Conservation (phyloP, 192 early-diverging fungal genomes). For the Podila horticola region DNA sequence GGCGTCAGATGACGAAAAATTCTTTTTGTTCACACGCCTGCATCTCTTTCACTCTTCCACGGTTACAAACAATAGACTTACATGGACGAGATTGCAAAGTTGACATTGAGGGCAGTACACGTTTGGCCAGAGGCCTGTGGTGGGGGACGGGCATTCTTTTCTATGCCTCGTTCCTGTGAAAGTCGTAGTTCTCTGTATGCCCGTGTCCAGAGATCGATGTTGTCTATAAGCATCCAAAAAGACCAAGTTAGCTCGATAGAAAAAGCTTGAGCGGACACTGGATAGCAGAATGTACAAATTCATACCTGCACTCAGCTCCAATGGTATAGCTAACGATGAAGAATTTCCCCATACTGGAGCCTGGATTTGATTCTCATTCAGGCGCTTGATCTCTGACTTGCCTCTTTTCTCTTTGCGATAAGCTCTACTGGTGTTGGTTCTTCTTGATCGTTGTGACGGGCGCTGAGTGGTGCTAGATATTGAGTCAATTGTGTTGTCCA, state of each 20-base stretch:
- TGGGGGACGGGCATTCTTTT: not conserved
- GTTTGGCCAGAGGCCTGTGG: not conserved
- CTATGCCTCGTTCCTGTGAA: conserved; percentile 11
- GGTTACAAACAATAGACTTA: not conserved
- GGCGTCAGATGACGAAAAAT: conserved; percentile 4
- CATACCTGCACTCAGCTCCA: no score
- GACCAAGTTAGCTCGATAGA: not conserved
- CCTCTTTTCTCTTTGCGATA: not conserved
- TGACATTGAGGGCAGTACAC: conserved; percentile 6
- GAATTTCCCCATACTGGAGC: no score
- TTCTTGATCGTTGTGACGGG: not conserved
- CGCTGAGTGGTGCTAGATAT: not conserved
- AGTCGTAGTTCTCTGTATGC: conserved; percentile 15
- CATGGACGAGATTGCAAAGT: not conserved
- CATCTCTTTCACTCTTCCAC: not conserved
- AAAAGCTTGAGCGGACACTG: not conserved
- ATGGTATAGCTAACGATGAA: no score
- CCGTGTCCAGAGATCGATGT: conserved; percentile 21
- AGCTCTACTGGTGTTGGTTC: not conserved
- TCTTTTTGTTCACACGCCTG: not conserved
- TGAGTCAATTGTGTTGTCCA: conserved; percentile 5
- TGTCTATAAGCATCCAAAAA: not conserved
- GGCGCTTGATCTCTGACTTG: no score
- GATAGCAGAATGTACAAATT: no score
- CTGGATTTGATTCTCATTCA: no score